Base-by-base conservation (phyloP, 2,329 filamentous ascomycete genomes). In the Penicillium sp. region DNA sequence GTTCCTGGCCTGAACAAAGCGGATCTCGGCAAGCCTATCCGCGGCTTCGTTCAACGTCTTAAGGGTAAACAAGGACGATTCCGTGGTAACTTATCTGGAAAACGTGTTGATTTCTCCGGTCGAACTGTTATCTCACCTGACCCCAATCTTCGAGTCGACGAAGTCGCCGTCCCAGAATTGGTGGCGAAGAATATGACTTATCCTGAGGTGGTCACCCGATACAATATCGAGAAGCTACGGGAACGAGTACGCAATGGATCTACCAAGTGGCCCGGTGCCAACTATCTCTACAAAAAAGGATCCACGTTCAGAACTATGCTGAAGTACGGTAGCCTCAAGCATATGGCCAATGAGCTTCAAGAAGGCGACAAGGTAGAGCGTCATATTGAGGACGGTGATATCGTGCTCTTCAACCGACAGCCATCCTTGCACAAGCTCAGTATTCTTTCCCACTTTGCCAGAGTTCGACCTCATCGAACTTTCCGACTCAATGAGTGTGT, bases 61-160 rank as follows among this genome's bases (percentile, higher is more conserved):
- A 99, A 99, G 76, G 94, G 94, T 63, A 99, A 99, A 70, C 93
- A 97, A 70, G 94, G 94, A 51, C 90, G 94, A 51, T 99, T 99
- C 75, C 88, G 94, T 77, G 94, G 95, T 54, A 99, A 99, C 67
- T 75, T 99, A 55, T 97, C 93, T 0, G 94, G 94, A 71, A 99
- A 99, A 76, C 93, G 94, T 83, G 94, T 99, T 50, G 93, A 99
- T 71, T 99, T 97, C 74, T 99, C 94, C 10, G 94, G 92, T 16
- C 87, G 94, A 72, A 99, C 94, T 0, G 94, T 99, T 74, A 99
- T 99, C 73, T 96, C 92, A 0, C 94, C 94, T 0, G 94, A 99
- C 73, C 94, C 94, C 3, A 99, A 99, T 66, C 74, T 99, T 45
- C 87, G 89, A 16, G 91, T 99, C 60, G 91, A 97, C 63, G 87